These are phyloP conservation scores for Trametes elegans DNA, from an alignment of 768 basidiomycete genomes.

Conservation along the genomic window DNA sequence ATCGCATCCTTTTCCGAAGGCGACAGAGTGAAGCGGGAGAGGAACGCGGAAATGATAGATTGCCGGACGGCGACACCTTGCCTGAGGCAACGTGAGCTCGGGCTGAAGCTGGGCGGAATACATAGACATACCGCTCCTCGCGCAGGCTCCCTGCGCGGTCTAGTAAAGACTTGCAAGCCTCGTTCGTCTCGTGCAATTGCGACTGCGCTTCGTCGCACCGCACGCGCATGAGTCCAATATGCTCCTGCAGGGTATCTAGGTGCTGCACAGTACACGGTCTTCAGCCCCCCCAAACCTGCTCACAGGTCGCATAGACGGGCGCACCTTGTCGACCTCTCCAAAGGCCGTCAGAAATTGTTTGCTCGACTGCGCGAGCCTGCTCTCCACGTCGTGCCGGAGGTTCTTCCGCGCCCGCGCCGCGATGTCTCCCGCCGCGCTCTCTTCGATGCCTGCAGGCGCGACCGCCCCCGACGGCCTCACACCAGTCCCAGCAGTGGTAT, in stretches of 20 bases:
- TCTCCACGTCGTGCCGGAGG: conserved; percentile 83
- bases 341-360: conserved; percentile 81
- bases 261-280: conserved; percentile 51
- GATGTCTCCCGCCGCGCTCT: conserved; percentile 52
- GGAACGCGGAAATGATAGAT: conserved; percentile 75
- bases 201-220: conserved; percentile 83
- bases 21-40: conserved; percentile 80
- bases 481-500: conserved; percentile 14
- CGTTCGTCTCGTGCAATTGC: conserved; percentile 71
- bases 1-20: conserved; percentile 72
- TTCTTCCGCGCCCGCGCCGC: conserved; percentile 76
- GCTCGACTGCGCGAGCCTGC: conserved; percentile 77
- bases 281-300: not conserved
- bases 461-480: conserved; percentile 13
- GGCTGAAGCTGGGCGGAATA: not conserved
- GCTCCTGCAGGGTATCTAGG: conserved; percentile 73
- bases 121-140: conserved; percentile 55
- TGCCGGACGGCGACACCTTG: conserved; percentile 68
- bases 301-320: conserved; percentile 31
- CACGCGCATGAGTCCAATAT: conserved; percentile 75
- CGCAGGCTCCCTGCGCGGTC: conserved; percentile 79
- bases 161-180: conserved; percentile 73
- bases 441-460: conserved; percentile 31
- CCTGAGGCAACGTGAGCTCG: conserved; percentile 36
- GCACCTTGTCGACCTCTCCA: conserved; percentile 85